Base-by-base conservation (phyloP, 306 rosid species). In the Citrullus mucosospermus region DNA sequence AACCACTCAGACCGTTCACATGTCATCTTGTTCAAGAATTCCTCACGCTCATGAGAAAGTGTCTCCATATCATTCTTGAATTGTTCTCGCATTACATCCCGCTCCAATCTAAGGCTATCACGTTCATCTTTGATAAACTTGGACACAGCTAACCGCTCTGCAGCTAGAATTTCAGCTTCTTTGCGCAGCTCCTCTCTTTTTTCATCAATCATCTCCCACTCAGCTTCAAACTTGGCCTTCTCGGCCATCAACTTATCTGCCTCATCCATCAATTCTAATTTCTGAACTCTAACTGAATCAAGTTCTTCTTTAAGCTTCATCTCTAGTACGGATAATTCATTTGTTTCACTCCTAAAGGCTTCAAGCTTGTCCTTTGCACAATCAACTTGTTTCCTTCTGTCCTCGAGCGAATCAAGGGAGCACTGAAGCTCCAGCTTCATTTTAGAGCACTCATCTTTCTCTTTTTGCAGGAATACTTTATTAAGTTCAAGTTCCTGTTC, bases 171-270 rank as follows among this genome's bases (percentile, higher is more conserved):
- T 62, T 88, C 93, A 28, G 85, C 97, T 89, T 91, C 96, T 77
- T 85, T 90, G 38, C 9, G 76, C 82, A 92, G 83, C 83, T 86
- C 93, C 78, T 90, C 96, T 81, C 91, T 89, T 81, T 96, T 92
- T 41, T 90, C 99, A 82, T 96, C 99, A 81, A 96, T 91, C 77
- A 83, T 85, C 71, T 96, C 99, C 99, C 99, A 96, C 86, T 96
- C 98, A 65, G 83, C 83, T 90, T 96, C 99, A 84, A 96, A 96
- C 79, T 92, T 91, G 18, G 97, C 91, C 85, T 92, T 96, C 89
- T 96, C 99, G 39, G 77, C 85, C 80, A 90, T 81, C 85, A 92
- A 80, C 76, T 85, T 91, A 61, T 92, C 97, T 32, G 87, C 89
- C 87, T 92, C 98, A 16, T 73, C 90, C 86, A 91, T 79, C 77